Conservation (phyloP, 2,329 filamentous ascomycete species). For the Xylariaceae sp. region DNA sequence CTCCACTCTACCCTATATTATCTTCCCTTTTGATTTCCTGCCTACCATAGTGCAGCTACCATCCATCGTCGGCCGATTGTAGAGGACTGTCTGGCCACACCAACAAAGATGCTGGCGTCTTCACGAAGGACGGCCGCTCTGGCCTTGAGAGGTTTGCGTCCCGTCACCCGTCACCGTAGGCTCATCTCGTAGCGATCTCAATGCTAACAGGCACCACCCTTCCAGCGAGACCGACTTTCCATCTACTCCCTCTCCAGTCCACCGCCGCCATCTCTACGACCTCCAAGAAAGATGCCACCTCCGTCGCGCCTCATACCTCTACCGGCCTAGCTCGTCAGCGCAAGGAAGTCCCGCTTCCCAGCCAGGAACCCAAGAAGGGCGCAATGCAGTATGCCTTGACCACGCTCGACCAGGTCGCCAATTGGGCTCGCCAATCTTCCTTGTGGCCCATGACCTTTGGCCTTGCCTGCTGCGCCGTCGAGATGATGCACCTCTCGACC, state of each 20-base stretch:
- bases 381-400: slow-evolving; percentile 76
- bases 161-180: background rate
- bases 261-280: slow-evolving; percentile 63
- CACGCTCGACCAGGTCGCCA: slow-evolving; percentile 72
- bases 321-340: slow-evolving; percentile 54
- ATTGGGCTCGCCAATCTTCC: slow-evolving; percentile 81
- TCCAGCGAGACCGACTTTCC: slow-evolving; percentile 62
- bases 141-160: slow-evolving; percentile 36
- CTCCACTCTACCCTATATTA: background rate
- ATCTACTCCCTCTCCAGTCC: slow-evolving; percentile 60
- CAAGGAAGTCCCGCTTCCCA: slow-evolving; percentile 71
- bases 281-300: slow-evolving; percentile 58
- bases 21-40: no score
- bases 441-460: slow-evolving; percentile 88
- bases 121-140: slow-evolving; percentile 37
- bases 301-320: slow-evolving; percentile 49
- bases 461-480: slow-evolving; percentile 82
- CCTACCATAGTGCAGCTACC: no score
- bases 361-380: slow-evolving; percentile 75
- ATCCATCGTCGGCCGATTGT: no score
- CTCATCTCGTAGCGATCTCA: slow-evolving; percentile 7
- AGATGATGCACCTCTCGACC: slow-evolving; percentile 90
- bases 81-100: no score
- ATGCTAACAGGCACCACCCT: slow-evolving; percentile 19
- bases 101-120: slow-evolving; percentile 34